Evolutionary conservation across 176 grass and related monocot genomes (phyloP).

Genomic region (Oryza meridionalis): DNA sequence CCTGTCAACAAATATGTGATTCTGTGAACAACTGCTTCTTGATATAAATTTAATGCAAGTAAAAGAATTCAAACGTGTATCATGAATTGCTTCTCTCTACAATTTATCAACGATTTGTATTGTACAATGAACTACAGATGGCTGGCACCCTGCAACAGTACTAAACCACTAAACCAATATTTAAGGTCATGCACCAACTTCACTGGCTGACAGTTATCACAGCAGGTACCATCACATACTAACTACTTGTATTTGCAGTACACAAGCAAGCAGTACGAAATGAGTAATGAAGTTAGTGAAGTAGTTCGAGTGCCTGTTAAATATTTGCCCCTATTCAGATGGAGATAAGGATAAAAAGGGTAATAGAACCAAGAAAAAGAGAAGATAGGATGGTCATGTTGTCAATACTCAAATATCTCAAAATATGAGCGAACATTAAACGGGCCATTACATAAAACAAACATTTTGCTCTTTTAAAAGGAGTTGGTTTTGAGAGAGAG

Average conservation of each 20-base stretch:
- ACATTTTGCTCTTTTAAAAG: not conserved
- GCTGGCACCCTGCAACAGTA: conserved; percentile 19
- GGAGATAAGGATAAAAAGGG: not conserved
- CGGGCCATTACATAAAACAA: not conserved
- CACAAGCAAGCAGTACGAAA: not conserved
- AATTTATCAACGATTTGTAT: not conserved
- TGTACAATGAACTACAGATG: not conserved
- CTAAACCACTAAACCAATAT: not conserved
- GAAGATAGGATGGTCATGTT: not conserved
- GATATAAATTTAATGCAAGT: conserved; percentile 24
- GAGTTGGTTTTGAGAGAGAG: not conserved
- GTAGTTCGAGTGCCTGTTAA: conserved; percentile 19
- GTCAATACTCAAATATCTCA: not conserved
- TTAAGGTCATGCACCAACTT: not conserved
- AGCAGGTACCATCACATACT: not conserved
- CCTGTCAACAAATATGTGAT: conserved; percentile 46
- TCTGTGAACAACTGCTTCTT: conserved; percentile 32
- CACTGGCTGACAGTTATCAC: not conserved
- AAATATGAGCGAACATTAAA: not conserved
- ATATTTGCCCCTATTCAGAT: not conserved
- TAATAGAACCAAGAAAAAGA: not conserved
- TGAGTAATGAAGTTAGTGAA: not conserved
- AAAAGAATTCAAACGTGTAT: not conserved
- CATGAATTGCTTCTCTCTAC: not conserved
- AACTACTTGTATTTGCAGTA: conserved; percentile 18